Evolutionary conservation across 2,329 filamentous ascomycete species (phyloP).

Genomic region (Epichloe gansuensis): DNA sequence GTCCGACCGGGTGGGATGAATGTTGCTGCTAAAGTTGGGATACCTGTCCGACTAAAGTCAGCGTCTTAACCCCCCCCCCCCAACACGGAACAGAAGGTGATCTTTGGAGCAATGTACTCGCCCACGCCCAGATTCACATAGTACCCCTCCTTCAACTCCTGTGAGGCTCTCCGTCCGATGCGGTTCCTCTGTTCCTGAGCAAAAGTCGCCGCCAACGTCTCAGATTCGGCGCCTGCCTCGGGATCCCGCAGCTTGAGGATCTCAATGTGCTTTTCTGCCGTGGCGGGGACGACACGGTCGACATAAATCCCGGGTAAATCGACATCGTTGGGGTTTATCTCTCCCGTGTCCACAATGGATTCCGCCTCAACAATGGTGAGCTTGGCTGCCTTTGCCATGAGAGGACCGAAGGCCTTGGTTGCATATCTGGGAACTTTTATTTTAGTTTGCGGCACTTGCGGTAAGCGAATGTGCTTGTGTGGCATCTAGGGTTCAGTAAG

Average conservation of each 20-base stretch:
- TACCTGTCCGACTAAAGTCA: conserved; percentile 31
- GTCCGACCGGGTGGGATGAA: conserved; percentile 55
- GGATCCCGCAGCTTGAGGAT: conserved; percentile 45
- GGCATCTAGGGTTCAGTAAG: too few relatives aligned
- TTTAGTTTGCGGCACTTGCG: too few relatives aligned
- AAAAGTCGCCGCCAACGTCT: conserved; percentile 22
- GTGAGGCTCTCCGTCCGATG: conserved; percentile 64
- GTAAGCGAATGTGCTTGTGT: too few relatives aligned
- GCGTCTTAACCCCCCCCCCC: background rate
- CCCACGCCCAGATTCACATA: conserved; percentile 67
- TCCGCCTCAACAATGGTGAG: conserved; percentile 76
- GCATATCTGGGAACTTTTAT: conserved; percentile 29
- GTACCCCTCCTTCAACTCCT: conserved; percentile 68
- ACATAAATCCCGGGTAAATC: conserved; percentile 75
- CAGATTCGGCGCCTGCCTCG: conserved; percentile 21
- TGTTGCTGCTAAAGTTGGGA: conserved; percentile 72
- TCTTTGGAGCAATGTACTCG: conserved; percentile 17
- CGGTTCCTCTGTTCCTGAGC: conserved; percentile 47
- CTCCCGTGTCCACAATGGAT: conserved; percentile 63
- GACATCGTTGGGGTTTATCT: conserved; percentile 59
- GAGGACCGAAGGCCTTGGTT: conserved; percentile 59
- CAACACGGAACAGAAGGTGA: background rate
- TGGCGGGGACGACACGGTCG: conserved; percentile 66
- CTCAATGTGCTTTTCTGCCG: conserved; percentile 59
- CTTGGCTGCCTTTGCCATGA: conserved; percentile 72